Evolutionary conservation across 1,139 yeast species (phyloP), one percentile per base, ranked within the genome.

Genomic region (Lodderomyces jiufengensis): DNA sequence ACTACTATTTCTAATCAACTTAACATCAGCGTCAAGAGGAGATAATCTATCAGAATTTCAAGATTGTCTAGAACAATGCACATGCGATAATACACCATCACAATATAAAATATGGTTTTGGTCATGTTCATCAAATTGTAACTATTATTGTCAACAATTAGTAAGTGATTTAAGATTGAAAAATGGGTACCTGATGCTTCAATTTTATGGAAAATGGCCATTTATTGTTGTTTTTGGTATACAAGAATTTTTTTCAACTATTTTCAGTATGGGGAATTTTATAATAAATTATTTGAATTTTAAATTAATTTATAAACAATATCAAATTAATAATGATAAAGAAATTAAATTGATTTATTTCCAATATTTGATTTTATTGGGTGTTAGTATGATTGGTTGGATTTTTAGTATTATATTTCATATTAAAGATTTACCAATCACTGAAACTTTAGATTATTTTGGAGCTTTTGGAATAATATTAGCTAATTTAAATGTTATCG

Each of bases 141-240:
- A 57, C 39, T 70, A 70, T 45, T 60, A 66, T 39, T 70, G 76
- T 44, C 69, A 59, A 42, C 74, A 66, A 41, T 42, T 57, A 9
- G 47, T 68, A 24, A 63, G 70, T 4, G 48, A 54, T 23, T 44
- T 44, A 20, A 45, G 71, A 24, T 36, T 41, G 14, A 20, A 21
- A 6, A 29, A 39, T 0, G 55, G 56, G 2, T 43, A 47, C 10
- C 55, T 56, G 2, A 51, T 63, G 51, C 70, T 68, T 9, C 71
- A 70, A 41, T 70, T 67, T 42, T 55, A 58, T 38, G 76, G 76
- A 7, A 70, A 70, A 43, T 70, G 76, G 76, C 75, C 75, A 3
- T 70, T 70, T 41, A 41, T 37, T 9, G 48, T 73, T 30, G 47
- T 66, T 2, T 48, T 59, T 13, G 74, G 74, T 2, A 49, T 64